Conservation (phyloP, 306 rosid genomes). For the Cucurbita ficifolia region DNA sequence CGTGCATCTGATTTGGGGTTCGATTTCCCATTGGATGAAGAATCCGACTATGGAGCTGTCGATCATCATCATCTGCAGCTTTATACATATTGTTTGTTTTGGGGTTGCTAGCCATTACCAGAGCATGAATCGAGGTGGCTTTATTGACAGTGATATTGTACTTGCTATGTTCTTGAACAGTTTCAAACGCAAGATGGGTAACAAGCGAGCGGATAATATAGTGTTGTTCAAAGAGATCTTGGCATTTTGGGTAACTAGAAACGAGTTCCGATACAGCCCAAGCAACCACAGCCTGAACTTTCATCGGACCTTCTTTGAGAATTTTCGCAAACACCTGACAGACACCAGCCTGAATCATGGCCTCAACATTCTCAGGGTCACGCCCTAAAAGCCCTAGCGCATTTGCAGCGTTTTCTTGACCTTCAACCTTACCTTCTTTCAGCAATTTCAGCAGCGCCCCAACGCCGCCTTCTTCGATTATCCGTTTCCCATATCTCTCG, state of each 20-base stretch:
- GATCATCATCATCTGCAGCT: slow-evolving; percentile 15
- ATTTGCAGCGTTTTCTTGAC: slow-evolving; percentile 61
- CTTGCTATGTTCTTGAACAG: slow-evolving; percentile 80
- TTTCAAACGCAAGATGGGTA: slow-evolving; percentile 80
- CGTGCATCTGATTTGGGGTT: slow-evolving; percentile 36
- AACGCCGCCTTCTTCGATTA: slow-evolving; percentile 75
- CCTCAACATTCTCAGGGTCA: slow-evolving; percentile 57
- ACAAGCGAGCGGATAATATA: slow-evolving; percentile 67
- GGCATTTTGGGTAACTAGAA: slow-evolving; percentile 50
- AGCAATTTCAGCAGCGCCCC: slow-evolving; percentile 50
- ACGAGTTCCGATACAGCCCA: slow-evolving; percentile 74
- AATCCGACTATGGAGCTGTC: slow-evolving; percentile 14
- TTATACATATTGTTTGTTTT: neutral
- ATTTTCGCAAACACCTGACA: slow-evolving; percentile 52
- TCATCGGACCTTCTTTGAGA: slow-evolving; percentile 81
- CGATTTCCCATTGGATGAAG: slow-evolving; percentile 45
- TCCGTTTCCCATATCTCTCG: slow-evolving; percentile 55
- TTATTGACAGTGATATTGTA: slow-evolving; percentile 42
- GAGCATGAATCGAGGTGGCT: slow-evolving; percentile 64
- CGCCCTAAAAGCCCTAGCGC: slow-evolving; percentile 63
- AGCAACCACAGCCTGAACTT: slow-evolving; percentile 56
- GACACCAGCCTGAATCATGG: slow-evolving; percentile 50
- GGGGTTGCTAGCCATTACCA: slow-evolving; percentile 45
- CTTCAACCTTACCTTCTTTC: slow-evolving; percentile 62
- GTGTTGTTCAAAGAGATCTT: slow-evolving; percentile 76